These are phyloP conservation scores for Escovopsis weberi DNA, from an alignment of 2,329 filamentous ascomycete species.

Conservation along the genomic window DNA sequence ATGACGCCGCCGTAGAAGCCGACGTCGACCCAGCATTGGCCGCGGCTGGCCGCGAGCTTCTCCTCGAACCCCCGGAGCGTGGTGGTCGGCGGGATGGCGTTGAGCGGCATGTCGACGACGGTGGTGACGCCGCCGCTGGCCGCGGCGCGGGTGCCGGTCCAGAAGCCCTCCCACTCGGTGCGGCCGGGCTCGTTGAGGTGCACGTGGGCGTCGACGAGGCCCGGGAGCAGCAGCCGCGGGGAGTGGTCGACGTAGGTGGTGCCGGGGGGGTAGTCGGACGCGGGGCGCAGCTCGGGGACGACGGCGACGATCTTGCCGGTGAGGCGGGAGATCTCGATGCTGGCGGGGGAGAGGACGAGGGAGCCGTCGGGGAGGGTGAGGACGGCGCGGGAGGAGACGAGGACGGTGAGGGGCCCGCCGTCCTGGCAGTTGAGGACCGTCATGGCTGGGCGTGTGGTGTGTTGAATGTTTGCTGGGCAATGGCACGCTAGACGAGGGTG, in stretches of 20 bases:
- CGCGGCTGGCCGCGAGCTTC: constrained; percentile 71
- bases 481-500: background rate
- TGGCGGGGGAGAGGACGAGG: constrained; percentile 60
- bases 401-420: constrained; percentile 44
- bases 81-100: constrained; percentile 91
- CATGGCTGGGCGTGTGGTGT: constrained; percentile 13
- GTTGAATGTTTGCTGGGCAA: background rate
- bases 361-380: constrained; percentile 53
- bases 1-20: constrained; percentile 94
- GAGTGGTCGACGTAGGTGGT: constrained; percentile 72
- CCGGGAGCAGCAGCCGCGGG: constrained; percentile 72
- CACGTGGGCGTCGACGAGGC: constrained; percentile 91
- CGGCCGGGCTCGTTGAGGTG: constrained; percentile 94
- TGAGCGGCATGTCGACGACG: constrained; percentile 93
- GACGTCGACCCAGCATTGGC: constrained; percentile 97
- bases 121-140: constrained; percentile 95
- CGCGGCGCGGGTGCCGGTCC: constrained; percentile 83
- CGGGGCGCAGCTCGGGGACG: constrained; percentile 57
- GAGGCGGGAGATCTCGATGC: constrained; percentile 59
- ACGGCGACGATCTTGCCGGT: constrained; percentile 79
- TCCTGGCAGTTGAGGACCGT: constrained; percentile 12
- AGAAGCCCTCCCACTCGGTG: constrained; percentile 97
- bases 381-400: constrained; percentile 73
- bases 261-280: constrained; percentile 56
- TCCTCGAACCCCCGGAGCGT: constrained; percentile 68